Evolutionary conservation across 2,329 filamentous ascomycete genomes (phyloP).

Genomic region (Thielaviopsis euricoi): DNA sequence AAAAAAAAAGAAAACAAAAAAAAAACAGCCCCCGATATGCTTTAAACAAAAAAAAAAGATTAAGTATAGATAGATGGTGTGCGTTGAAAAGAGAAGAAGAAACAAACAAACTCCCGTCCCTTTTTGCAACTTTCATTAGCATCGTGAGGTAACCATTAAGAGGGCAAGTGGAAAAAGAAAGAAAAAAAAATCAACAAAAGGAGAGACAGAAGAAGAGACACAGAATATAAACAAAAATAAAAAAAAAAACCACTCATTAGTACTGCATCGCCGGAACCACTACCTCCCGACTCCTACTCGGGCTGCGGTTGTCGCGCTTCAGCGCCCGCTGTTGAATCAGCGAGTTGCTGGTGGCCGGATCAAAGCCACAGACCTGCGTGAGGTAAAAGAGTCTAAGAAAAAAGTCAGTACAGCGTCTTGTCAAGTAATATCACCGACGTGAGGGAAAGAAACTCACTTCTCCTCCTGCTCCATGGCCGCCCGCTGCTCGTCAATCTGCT

Average conservation of each 20-base stretch:
- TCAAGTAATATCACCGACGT: too few relatives aligned
- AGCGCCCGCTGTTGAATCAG: constrained; percentile 24
- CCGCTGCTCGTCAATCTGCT: constrained; percentile 58
- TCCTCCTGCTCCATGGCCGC: constrained; percentile 52
- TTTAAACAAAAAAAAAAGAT: too few relatives aligned
- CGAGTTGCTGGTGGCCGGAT: constrained; percentile 31
- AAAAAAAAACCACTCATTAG: not conserved
- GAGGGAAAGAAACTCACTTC: constrained; percentile 54
- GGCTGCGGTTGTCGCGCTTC: constrained; percentile 8
- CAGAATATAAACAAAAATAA: not conserved
- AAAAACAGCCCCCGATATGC: too few relatives aligned
- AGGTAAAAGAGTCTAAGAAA: constrained; percentile 31
- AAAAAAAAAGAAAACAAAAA: not conserved
- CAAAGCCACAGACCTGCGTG: constrained; percentile 35
- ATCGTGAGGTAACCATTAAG: not conserved
- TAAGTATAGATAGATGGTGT: too few relatives aligned
- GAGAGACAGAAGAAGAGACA: not conserved
- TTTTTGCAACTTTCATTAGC: too few relatives aligned
- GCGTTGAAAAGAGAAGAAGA: too few relatives aligned
- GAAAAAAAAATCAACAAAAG: not conserved
- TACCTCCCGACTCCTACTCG: constrained; percentile 12
- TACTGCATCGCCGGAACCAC: constrained; percentile 1
- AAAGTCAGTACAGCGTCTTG: too few relatives aligned
- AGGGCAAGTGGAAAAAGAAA: not conserved
- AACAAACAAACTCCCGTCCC: too few relatives aligned